phyloP scores from a whole-genome alignment of 352 stramenopile species.

The Blastocystis sp. region DNA sequence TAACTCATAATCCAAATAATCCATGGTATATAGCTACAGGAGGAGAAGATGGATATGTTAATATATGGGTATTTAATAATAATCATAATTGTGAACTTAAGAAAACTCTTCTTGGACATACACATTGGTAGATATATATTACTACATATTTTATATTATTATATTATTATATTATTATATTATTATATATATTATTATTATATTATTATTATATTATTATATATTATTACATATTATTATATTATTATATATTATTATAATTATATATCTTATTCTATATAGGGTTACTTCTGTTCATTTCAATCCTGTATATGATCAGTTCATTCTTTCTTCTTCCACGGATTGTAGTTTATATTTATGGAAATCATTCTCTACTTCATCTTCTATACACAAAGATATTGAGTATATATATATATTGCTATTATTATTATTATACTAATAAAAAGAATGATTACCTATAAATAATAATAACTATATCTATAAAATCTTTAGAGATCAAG shows the following conservation, averaged over 20 bases:
- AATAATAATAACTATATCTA: constrained; percentile 7
- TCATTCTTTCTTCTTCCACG: constrained; percentile 19
- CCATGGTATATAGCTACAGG: constrained; percentile 11
- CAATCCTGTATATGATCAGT: constrained; percentile 31
- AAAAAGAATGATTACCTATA: constrained; percentile 8
- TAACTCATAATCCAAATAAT: constrained; percentile 31
- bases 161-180: too few species aligned
- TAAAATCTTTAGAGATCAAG: constrained; percentile 11
- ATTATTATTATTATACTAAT: too few species aligned
- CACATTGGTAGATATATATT: constrained; percentile 26
- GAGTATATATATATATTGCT: background rate
- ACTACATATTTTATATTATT: too few species aligned
- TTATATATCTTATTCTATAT: background rate
- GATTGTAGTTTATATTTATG: constrained; percentile 13
- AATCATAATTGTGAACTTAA: constrained; percentile 16
- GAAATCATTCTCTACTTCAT: constrained; percentile 33
- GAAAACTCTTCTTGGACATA: constrained; percentile 19
- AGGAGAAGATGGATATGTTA: constrained; percentile 17
- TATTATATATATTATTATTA: too few species aligned
- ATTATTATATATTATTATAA: too few species aligned
- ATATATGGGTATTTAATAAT: too few species aligned
- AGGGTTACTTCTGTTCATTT: constrained; percentile 26
- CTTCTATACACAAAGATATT: constrained; percentile 16
- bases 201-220: too few species aligned
- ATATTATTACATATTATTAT: too few species aligned